Evolutionary conservation across 805 yeast genomes (phyloP).

Genomic region (Wickerhamiella qilinensis): DNA sequence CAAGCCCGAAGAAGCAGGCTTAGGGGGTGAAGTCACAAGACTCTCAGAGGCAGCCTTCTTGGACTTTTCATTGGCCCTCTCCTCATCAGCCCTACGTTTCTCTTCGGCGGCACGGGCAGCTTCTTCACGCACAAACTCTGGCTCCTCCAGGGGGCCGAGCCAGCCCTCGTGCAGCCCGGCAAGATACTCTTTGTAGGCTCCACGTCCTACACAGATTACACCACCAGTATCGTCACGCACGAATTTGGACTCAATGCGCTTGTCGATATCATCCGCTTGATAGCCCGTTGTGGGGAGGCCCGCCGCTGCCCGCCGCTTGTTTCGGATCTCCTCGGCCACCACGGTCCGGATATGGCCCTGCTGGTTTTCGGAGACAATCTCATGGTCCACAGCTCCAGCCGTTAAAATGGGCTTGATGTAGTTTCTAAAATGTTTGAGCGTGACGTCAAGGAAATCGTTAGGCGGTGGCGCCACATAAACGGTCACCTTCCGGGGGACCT

Average conservation of each 20-base stretch:
- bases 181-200: conserved; percentile 86
- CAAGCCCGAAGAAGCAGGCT: too few relatives aligned
- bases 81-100: conserved; percentile 1
- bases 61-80: conserved; percentile 4
- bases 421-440: conserved; percentile 55
- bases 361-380: conserved; percentile 50
- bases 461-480: conserved; percentile 96
- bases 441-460: conserved; percentile 65
- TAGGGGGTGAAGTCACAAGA: background rate
- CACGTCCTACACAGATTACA: conserved; percentile 82
- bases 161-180: conserved; percentile 89
- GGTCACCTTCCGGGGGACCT: conserved; percentile 56
- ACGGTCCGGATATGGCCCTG: conserved; percentile 77
- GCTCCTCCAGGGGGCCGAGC: conserved; percentile 67
- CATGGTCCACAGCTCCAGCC: conserved; percentile 73
- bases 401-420: conserved; percentile 75
- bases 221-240: conserved; percentile 51
- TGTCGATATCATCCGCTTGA: conserved; percentile 18
- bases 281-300: conserved; percentile 17
- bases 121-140: conserved; percentile 20
- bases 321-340: conserved; percentile 73
- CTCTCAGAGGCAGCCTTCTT: conserved; percentile 3
- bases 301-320: conserved; percentile 31
- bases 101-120: background rate
- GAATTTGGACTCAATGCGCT: conserved; percentile 19